These are phyloP conservation scores for Hyphodiscus sp. DNA, from an alignment of 2,329 filamentous ascomycete species.

Conservation along the genomic window DNA sequence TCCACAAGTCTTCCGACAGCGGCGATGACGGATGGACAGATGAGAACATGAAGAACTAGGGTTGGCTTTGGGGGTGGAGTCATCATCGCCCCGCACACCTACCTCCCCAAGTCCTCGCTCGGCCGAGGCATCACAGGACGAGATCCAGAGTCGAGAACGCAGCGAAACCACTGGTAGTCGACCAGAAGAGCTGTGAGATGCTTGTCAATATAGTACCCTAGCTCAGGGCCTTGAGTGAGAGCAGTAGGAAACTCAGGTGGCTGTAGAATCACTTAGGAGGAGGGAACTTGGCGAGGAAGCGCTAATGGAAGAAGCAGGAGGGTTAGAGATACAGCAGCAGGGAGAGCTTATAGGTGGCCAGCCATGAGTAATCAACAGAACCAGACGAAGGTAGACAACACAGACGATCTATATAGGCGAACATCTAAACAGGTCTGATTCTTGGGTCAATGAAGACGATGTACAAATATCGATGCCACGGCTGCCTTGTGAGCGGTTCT, in stretches of 20 bases:
- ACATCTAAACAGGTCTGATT: slow-evolving; percentile 16
- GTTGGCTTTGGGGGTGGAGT: slow-evolving; percentile 3
- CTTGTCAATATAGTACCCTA: too few species aligned
- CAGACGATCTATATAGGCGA: slow-evolving; percentile 11
- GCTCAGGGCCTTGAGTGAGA: too few species aligned
- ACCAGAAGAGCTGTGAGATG: too few species aligned
- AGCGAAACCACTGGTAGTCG: too few species aligned
- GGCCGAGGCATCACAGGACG: slow-evolving; percentile 3
- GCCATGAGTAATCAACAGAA: slow-evolving; percentile 13
- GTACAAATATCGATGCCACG: slow-evolving; percentile 12
- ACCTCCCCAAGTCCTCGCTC: slow-evolving; percentile 7
- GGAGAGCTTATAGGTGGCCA: not conserved
- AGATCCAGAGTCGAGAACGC: too few species aligned
- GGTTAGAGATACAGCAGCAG: too few species aligned
- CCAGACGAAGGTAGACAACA: slow-evolving; percentile 4
- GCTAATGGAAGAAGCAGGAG: too few species aligned
- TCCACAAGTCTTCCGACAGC: slow-evolving; percentile 1
- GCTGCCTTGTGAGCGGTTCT: slow-evolving; percentile 11
- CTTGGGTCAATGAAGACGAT: slow-evolving; percentile 21
- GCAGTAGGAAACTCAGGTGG: too few species aligned
- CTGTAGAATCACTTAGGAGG: too few species aligned
- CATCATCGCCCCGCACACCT: not conserved
- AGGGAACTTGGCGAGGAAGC: too few species aligned
- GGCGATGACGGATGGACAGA: slow-evolving; percentile 4
- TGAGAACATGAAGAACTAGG: slow-evolving; percentile 1